Percentiles rank a stretch among this genome's conserved stretches.
Evolutionary conservation across 371 early-diverging fungal species (phyloP).

Genomic region (Rhizopus delemar): DNA sequence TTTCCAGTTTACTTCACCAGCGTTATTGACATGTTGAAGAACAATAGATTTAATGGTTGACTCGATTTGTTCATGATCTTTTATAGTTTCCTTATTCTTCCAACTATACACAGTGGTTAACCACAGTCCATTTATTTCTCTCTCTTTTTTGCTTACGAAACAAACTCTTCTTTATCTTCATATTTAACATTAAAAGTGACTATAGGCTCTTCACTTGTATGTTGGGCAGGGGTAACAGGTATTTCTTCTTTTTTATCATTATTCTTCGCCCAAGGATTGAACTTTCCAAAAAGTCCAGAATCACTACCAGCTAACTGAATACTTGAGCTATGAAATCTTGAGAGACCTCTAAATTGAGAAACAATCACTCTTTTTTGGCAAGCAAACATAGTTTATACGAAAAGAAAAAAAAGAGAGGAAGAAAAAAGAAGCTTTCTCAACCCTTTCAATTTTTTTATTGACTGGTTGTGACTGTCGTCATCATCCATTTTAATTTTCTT

Average conservation of each 20-base stretch:
- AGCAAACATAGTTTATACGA: slow-evolving; percentile 15
- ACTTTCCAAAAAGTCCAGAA: slow-evolving; percentile 34
- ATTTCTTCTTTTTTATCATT: slow-evolving; percentile 17
- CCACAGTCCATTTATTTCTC: too few relatives aligned
- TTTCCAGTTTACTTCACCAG: slow-evolving; percentile 35
- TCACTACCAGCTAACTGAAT: slow-evolving; percentile 22
- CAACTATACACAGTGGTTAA: slow-evolving; percentile 27
- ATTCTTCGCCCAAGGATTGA: slow-evolving; percentile 52
- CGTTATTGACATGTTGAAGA: slow-evolving; percentile 26
- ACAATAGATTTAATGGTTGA: slow-evolving; percentile 34
- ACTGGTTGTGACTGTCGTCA: slow-evolving; percentile 3
- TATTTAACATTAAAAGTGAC: slow-evolving; percentile 41
- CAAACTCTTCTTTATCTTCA: slow-evolving; percentile 28
- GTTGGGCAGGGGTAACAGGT: slow-evolving; percentile 26
- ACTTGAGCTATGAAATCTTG: slow-evolving; percentile 18
- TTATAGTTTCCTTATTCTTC: slow-evolving; percentile 28
- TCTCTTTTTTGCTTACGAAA: slow-evolving; percentile 26
- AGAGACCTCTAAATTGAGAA: neutral
- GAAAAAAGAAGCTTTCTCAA: slow-evolving; percentile 12
- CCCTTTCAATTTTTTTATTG: neutral
- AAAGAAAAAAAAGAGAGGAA: slow-evolving; percentile 4
- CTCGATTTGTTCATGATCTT: slow-evolving; percentile 32
- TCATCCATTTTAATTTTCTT: neutral
- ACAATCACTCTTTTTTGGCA: slow-evolving; percentile 17
- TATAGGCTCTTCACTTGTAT: slow-evolving; percentile 7